These are phyloP conservation scores for Jacaranda copaia DNA, from an alignment of 257 asterid genomes.

Conservation along the genomic window DNA sequence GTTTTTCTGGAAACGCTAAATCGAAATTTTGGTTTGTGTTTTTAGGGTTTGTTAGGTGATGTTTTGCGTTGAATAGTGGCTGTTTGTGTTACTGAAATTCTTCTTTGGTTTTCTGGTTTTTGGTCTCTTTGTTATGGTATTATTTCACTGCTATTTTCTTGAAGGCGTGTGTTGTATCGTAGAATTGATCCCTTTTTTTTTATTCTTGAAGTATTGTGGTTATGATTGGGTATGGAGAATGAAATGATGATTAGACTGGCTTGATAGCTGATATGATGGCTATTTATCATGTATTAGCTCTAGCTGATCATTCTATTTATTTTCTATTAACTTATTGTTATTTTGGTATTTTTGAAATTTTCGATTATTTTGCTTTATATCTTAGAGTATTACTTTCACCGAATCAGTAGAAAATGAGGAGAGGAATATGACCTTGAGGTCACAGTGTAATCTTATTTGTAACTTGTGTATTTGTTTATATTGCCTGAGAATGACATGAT, in stretches of 20 bases:
- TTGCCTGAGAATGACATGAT: conserved; percentile 12
- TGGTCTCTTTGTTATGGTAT: not conserved
- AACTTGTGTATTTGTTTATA: not conserved
- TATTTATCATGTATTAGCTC: conserved; percentile 69
- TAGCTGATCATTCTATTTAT: conserved; percentile 57
- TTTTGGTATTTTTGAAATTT: not conserved
- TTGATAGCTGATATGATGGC: conserved; percentile 65
- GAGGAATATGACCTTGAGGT: too few relatives aligned
- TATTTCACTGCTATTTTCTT: not conserved
- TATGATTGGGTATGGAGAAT: conserved; percentile 17
- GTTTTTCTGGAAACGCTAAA: too few relatives aligned
- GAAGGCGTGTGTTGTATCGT: not conserved
- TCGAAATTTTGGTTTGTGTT: too few relatives aligned
- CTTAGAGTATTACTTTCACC: not conserved
- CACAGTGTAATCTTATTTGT: not conserved
- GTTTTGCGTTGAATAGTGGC: too few relatives aligned
- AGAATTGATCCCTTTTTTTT: not conserved
- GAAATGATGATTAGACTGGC: conserved; percentile 39
- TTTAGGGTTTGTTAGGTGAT: not conserved
- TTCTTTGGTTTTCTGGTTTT: not conserved
- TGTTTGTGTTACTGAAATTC: too few relatives aligned
- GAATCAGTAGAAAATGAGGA: too few relatives aligned
- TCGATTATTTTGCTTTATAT: not conserved
- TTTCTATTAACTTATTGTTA: not conserved
- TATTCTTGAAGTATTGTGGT: not conserved